Percentiles rank a stretch among this genome's conserved stretches.
These are phyloP conservation scores for Nemophila menziesii DNA, from an alignment of 257 asterid genomes.

Conservation along the genomic window DNA sequence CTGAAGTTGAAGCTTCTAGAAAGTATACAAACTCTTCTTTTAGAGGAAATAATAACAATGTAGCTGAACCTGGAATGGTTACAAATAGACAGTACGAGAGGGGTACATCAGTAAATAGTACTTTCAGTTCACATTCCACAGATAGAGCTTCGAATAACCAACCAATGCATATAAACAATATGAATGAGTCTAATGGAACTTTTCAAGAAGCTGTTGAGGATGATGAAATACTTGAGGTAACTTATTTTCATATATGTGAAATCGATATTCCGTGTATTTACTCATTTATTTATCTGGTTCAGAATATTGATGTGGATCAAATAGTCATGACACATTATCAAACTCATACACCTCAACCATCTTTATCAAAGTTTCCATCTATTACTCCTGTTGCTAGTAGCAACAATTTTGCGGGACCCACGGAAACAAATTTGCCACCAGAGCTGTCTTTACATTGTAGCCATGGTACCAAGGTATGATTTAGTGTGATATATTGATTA, in stretches of 20 bases:
- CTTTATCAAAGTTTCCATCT: conserved; percentile 54
- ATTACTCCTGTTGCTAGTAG: conserved; percentile 41
- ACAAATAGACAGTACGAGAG: conserved; percentile 20
- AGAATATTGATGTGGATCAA: conserved; percentile 80
- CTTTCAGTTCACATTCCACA: conserved; percentile 21
- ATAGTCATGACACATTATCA: conserved; percentile 63
- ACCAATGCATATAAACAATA: conserved; percentile 19
- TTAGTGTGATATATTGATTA: conserved; percentile 8
- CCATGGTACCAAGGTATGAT: conserved; percentile 64
- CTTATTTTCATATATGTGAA: conserved; percentile 2
- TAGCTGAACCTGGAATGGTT: conserved; percentile 26
- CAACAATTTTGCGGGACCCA: conserved; percentile 13
- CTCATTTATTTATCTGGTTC: conserved; percentile 7
- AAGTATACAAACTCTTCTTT: conserved; percentile 21
- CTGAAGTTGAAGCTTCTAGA: conserved; percentile 20
- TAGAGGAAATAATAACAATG: conserved; percentile 18
- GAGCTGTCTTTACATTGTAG: conserved; percentile 61
- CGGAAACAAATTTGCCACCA: conserved; percentile 46
- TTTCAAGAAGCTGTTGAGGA: conserved; percentile 37
- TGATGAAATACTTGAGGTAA: conserved; percentile 83
- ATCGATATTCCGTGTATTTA: background rate
- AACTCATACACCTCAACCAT: conserved; percentile 63
- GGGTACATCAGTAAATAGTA: conserved; percentile 15
- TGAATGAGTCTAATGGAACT: conserved; percentile 16
- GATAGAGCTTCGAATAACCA: conserved; percentile 22